phyloP scores from a whole-genome alignment of 805 yeast species.

The Saccharomycopsis malanga region DNA sequence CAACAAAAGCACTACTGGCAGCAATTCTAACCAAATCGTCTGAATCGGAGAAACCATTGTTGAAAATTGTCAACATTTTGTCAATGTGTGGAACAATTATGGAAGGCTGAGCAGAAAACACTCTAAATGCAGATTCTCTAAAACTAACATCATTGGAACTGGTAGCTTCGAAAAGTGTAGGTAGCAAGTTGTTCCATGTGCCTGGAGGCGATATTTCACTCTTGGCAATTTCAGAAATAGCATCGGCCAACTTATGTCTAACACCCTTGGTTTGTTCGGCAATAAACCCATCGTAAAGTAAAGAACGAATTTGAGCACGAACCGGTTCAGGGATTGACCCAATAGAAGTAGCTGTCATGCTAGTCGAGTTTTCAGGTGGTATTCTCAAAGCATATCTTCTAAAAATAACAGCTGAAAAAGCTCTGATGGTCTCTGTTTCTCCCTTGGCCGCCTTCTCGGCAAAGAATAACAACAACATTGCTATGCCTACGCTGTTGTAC shows the following conservation, averaged over 20 bases:
- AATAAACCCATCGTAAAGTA: slow-evolving; percentile 67
- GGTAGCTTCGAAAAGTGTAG: slow-evolving; percentile 64
- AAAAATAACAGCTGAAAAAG: slow-evolving; percentile 82
- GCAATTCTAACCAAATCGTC: slow-evolving; percentile 83
- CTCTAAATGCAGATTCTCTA: slow-evolving; percentile 88
- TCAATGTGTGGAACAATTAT: slow-evolving; percentile 52
- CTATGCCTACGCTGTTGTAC: slow-evolving; percentile 62
- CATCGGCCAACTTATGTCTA: slow-evolving; percentile 90
- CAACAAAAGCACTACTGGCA: slow-evolving; percentile 87
- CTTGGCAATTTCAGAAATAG: slow-evolving; percentile 85
- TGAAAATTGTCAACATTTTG: slow-evolving; percentile 61
- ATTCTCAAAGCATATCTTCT: slow-evolving; percentile 78
- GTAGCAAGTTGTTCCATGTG: slow-evolving; percentile 74
- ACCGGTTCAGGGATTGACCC: slow-evolving; percentile 59
- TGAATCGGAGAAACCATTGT: slow-evolving; percentile 71
- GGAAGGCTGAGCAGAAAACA: slow-evolving; percentile 77
- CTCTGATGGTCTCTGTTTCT: slow-evolving; percentile 48
- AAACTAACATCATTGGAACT: slow-evolving; percentile 48
- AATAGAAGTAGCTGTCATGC: slow-evolving; percentile 64
- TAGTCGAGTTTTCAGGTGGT: slow-evolving; percentile 58
- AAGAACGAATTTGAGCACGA: slow-evolving; percentile 52
- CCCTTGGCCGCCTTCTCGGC: slow-evolving; percentile 73
- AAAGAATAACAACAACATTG: slow-evolving; percentile 62
- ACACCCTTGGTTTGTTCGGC: slow-evolving; percentile 64
- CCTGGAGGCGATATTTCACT: slow-evolving; percentile 44